Base-by-base conservation (phyloP, 305 asterid genomes). In the Solanum chacoense region DNA sequence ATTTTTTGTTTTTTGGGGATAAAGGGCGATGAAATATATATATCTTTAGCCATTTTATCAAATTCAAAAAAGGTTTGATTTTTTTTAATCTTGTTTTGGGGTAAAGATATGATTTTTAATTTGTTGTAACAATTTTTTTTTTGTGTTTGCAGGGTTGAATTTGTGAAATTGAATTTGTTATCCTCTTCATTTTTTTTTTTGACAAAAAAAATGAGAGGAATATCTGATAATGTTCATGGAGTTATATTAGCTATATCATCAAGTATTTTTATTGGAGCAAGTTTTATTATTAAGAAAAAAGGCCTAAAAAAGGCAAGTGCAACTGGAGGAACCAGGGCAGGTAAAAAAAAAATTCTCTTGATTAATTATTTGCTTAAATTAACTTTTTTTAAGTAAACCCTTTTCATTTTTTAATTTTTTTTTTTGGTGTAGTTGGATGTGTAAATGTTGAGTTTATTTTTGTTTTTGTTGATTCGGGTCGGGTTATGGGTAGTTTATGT, bases 201-300 rank as follows among this genome's bases (percentile, higher is more conserved):
- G 0, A 2, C 11, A 50, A 34, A 91, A 84, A 35, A 91, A 69
- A 96, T 96, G 98, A 93, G 91, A 93, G 98, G 97, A 89, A 88
- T 89, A 26, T 92, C 97, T 85, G 98, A 95, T 86, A 96, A 96
- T 90, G 91, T 94, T 26, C 94, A 91, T 84, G 98, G 98, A 34
- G 90, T 96, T 73, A 75, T 91, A 87, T 91, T 96, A 90, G 98
- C 98, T 24, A 89, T 96, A 12, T 94, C 96, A 29, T 96, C 98
- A 1, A 95, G 98, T 90, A 55, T 96, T 75, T 96, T 96, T 76
- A 96, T 96, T 32, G 98, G 98, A 80, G 94, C 96, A 11, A 96
- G 98, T 88, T 96, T 93, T 92, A 96, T 96, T 88, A 90, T 96
- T 29, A 96, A 96, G 97, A 96, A 96, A 86, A 94, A 91, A 85